Base-by-base conservation (phyloP, 768 basidiomycete genomes). In the Boletus huronensis region DNA sequence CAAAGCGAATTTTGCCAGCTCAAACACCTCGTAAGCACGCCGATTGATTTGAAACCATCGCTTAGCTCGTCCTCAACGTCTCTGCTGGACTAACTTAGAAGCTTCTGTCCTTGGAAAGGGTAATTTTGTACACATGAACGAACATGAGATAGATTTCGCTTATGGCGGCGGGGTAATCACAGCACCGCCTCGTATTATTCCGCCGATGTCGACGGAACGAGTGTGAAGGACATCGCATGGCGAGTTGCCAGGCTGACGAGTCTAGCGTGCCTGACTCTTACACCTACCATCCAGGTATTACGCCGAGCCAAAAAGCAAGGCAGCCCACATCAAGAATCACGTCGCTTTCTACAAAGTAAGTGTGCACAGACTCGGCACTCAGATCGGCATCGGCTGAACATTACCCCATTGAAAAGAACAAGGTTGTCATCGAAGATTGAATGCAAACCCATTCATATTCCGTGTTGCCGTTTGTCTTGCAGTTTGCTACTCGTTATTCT, bases 271-370 rank as follows among this genome's bases (percentile, higher is more conserved):
- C 52, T 54, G 32, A 8, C 36, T 40, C 47, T 49, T 31, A 36
- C 31, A 6, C 26, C 23, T 36, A 23, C 46, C 26, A 26, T 19
- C n/a, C 56, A 88, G 88, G 87, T 86, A 83, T 62, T 90, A 90
- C 62, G 81, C 86, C 0, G 49, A 75, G 1, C 72, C 85, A 0
- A 79, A 75, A 26, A 72, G 79, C 5, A 79, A 77, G 57, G 89
- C 88, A 0, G 74, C 80, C 45, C 64, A 79, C 6, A 87, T 91
- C 63, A 78, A 86, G 67, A 76, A 76, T 10, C 82, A 84, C 63
- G 75, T 90, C 21, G 90, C 89, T 0, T 90, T 92, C 65, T 88
- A 92, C 76, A 89, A 89, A 79, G 88, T 82, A 54, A 66, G 63
- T 21, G n/a, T 39, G 21, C 16, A 3, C 31, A 7, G 19, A 16